Evolutionary conservation across 2,329 filamentous ascomycete genomes (phyloP).

Genomic region (Cordyceps fumosorosea): DNA sequence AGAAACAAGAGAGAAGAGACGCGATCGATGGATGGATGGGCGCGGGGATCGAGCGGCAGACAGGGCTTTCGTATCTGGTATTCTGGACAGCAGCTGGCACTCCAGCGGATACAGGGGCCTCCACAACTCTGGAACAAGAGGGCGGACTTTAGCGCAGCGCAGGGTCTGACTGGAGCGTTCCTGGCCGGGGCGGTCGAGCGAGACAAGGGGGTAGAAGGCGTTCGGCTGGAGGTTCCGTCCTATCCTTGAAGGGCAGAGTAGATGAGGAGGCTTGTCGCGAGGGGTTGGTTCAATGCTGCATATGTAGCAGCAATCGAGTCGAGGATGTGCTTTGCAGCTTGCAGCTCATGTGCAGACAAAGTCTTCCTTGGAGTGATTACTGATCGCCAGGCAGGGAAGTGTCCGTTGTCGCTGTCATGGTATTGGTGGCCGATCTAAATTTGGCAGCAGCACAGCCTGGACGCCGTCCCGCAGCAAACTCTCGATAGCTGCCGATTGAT

Average conservation of each 20-base stretch:
- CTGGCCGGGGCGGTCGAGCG: not conserved
- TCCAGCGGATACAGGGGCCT: not conserved
- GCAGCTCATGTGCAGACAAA: not conserved
- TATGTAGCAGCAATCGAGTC: no score
- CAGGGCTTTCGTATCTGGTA: not conserved
- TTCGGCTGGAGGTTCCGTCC: not conserved
- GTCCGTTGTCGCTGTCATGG: not conserved
- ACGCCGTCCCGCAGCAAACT: not conserved
- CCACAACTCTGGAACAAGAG: constrained; percentile 11
- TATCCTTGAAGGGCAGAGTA: not conserved
- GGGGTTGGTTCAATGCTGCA: not conserved
- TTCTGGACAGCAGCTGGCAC: not conserved
- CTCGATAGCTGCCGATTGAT: not conserved
- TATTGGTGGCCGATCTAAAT: not conserved
- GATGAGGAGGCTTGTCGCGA: not conserved
- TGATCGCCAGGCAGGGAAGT: no score
- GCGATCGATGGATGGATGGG: not conserved
- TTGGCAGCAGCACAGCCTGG: constrained; percentile 6
- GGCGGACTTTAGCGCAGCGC: constrained; percentile 5
- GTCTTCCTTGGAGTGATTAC: not conserved
- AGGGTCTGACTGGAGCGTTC: not conserved
- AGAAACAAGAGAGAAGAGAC: not conserved
- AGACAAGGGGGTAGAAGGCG: constrained; percentile 4
- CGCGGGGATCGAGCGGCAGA: not conserved
- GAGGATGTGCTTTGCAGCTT: not conserved